Evolutionary conservation across 2,329 filamentous ascomycete species (phyloP), one percentile per base, ranked within the genome.

Genomic region (Fusarium guadeloupense): DNA sequence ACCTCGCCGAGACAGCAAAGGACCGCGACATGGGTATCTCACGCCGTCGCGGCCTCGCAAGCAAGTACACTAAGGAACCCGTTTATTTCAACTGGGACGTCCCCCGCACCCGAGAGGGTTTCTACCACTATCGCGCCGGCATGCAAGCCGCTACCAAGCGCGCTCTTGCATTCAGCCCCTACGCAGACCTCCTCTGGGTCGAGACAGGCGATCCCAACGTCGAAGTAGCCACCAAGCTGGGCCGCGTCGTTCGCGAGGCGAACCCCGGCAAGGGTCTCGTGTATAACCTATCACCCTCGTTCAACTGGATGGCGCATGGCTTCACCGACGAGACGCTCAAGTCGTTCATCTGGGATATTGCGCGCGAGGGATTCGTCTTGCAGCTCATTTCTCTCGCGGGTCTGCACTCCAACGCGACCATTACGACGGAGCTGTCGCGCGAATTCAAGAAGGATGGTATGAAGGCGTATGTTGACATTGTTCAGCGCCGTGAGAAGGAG

Each of bases 251-350:
- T 58, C 87, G 90, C 49, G 77, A 80, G 0, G 80, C 78, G 4
- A 81, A 86, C 69, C 92, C 93, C 0, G 87, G 86, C 58, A 98
- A 98, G 84, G 90, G 91, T 30, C 85, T 99, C 20, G 94, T 98
- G 1, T 99, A 99, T 80, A 99, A 99, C 79, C 85, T 99, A 2
- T 93, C 89, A 5, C 95, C 95, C 1, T 96, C 92, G 9, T 99
- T 99, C 84, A 98, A 99, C 82, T 99, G 95, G 95, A 95, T 96
- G 87, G 88, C 88, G 10, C 93, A 98, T 74, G 95, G 94, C 25
- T 99, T 98, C 78, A 89, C 85, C 4, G 87, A 93, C 62, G 88
- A 87, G 59, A 89, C 89, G 6, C 83, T 99, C 50, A 92, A 90
- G 78, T 92, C 86, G 6, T 99, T 99, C 76, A 91, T 99, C 69